A percentile compares a stretch with the other conserved stretches of the same genome.
Evolutionary conservation across 2,329 filamentous ascomycete species (phyloP).

Genomic region (Aspergillus sp.): DNA sequence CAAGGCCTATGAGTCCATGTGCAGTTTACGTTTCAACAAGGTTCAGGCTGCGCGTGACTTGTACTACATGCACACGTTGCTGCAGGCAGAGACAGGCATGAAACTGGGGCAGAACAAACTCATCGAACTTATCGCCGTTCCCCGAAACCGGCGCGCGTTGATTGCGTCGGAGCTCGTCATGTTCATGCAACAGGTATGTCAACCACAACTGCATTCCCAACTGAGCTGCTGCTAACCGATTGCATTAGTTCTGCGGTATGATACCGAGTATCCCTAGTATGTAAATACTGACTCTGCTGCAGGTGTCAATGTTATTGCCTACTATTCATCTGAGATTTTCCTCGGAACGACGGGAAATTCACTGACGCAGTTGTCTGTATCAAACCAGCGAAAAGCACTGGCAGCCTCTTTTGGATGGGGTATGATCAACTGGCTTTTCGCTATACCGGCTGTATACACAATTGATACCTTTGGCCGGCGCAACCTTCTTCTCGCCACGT

Average conservation of each 20-base stretch:
- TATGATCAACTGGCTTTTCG: constrained; percentile 66
- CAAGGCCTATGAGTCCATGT: constrained; percentile 46
- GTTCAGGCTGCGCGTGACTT: constrained; percentile 49
- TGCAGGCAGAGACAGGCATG: constrained; percentile 62
- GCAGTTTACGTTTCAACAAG: constrained; percentile 45
- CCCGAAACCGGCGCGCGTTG: constrained; percentile 63
- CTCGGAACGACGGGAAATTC: constrained; percentile 42
- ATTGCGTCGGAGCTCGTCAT: constrained; percentile 64
- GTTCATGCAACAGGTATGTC: constrained; percentile 63
- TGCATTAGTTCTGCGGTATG: constrained; percentile 44
- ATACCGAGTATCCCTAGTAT: neutral
- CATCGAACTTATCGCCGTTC: constrained; percentile 61
- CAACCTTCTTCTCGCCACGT: constrained; percentile 63
- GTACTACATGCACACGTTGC: constrained; percentile 54
- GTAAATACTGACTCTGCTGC: neutral
- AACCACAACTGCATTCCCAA: no score
- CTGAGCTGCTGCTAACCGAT: neutral
- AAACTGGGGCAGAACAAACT: constrained; percentile 53
- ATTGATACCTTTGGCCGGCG: constrained; percentile 70
- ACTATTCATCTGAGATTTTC: constrained; percentile 65
- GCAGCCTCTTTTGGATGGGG: constrained; percentile 62
- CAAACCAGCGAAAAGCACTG: constrained; percentile 54
- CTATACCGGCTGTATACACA: constrained; percentile 64
- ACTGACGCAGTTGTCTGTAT: constrained; percentile 30
- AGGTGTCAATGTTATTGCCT: constrained; percentile 57